Base-by-base conservation (phyloP, 2,329 filamentous ascomycete species). In the Dendryphion nanum region DNA sequence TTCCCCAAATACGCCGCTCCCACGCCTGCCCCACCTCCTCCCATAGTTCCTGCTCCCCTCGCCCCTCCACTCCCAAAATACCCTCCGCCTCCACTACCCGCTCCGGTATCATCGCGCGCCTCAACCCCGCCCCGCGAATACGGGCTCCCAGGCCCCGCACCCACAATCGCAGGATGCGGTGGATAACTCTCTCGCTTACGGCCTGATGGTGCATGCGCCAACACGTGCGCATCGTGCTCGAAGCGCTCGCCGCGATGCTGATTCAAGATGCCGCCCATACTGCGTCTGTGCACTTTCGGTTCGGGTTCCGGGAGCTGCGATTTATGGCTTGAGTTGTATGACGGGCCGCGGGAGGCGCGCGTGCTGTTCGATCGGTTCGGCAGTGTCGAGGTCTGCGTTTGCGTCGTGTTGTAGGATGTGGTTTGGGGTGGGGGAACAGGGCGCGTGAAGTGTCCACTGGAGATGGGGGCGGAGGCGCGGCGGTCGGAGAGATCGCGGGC, bases 131-230 rank as follows among this genome's bases (percentile, higher is more conserved):
- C 51, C 7, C 57, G 50, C 16, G 40, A 35, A 42, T 64, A 64
- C 3, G 61, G 61, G 5, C 50, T 55, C 14, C 56, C 57, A 2
- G 60, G 61, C 2, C 60, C 61, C 4, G 52, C 57, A 5, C 61
- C 61, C 19, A 64, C 61, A 24, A 64, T 62, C 7, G 61, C 61
- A 4, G 61, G 61, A 33, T 64, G 61, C 8, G 61, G 60, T 10
- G 60, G 61, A 32, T 63, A 64, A 8, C 48, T 53, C 19, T 61
- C 54, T 10, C 61, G 50, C 38, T 62, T 64, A 2, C 24, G 39
- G 38, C 17, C 47, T 46, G 6, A 47, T 3, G 45, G 42, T 4
- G 53, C 53, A 31, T 59, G 57, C n/a, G 57, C 39, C 6, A 50
- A 26, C 3, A 57, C 45, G 18, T 63, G 60, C 2, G 59, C 59